Base-by-base conservation (phyloP, 192 early-diverging fungal genomes). In the Diversispora eburnea region DNA sequence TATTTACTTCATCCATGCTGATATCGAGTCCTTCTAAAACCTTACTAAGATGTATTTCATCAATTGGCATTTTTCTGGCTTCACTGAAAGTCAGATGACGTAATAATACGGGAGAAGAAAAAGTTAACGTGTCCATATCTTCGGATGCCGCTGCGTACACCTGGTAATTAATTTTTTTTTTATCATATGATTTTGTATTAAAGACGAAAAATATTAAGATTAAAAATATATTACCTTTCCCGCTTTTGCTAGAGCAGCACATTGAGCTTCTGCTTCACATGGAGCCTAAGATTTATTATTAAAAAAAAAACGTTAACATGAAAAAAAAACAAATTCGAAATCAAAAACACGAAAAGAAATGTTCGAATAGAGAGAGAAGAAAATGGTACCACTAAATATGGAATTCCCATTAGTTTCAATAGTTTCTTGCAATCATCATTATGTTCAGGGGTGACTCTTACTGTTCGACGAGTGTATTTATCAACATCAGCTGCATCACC, bases 41-140 rank as follows among this genome's bases (percentile, higher is more conserved):
- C 70, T 93, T 94, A 39, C 91, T 83, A 17, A 95, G 80, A 19
- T 88, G 83, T 49, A 99, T 88, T 79, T 98, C 96, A 68, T 87
- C 87, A 73, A 99, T 96, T 5, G 94, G 94, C 86, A 92, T 77
- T 76, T 97, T 98, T 51, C 91, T 89, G 15, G 87, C 85, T 51
- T 98, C 96, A 67, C 91, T 92, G 76, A 92, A 93, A 0, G 97
- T 99, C 69, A 99, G 80, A 75, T 98, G 95, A 13, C 97, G 89
- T 49, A 99, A 72, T 12, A 99, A 79, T 47, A 96, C 86, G 0
- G 97, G 95, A 1, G 95, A 81, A 10, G 89, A 90, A 81, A 99
- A 99, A 13, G 95, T 92, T 59, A 99, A 82, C 0, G 97, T 99
- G 73, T 99, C 97, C 96, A 99, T 98, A 82, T 99, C 97, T 75